Evolutionary conservation across 2,329 filamentous ascomycete species (phyloP), one percentile per base, ranked within the genome.

Genomic region (Lizonia empirigonia): DNA sequence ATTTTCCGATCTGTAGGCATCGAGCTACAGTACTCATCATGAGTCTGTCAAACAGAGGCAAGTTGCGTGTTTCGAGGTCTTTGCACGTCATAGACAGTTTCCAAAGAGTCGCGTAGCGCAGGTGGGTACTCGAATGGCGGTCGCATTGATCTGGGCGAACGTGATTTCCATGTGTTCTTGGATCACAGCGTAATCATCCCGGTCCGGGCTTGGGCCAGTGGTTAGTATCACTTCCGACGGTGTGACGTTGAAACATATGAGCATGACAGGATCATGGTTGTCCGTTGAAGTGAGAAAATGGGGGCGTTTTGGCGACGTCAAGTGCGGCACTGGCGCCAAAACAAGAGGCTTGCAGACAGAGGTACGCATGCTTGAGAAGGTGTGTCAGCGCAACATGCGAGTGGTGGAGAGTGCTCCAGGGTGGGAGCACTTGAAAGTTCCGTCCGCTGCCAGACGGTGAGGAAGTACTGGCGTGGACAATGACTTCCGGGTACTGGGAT

Each of bases 11-110:
- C 84, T 5, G 78, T 94, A 49, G 90, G 90, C 10, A 73, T 94
- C 48, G 89, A 93, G 74, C 79, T 94, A 35, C 89, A 92, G 69
- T 94, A 91, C 74, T 93, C 89, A 9, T 91, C 88, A 19, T 91
- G 77, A 86, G 63, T 18, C 15, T 37, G 42, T 34, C 37, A 29
- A 24, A 16, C 44, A 19, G 29, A 40, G 18, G 37, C 38, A 38
- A 47, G 37, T 33, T 42, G 50, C 44, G 36, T 45, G 39, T 39
- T 56, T 47, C 41, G 36, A 53, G 40, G 52, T 34, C 45, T 49
- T 53, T 37, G 52, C 50, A 55, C 44, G 51, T 51, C 44, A 48
- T 34, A 38, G 51, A 35, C 32, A 35, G 56, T 57, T 67, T 62
- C 53, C 39, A 35, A 52, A 59, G 53, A 53, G 50, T 53, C 50